phyloP scores from a whole-genome alignment of 805 yeast genomes.

The Metschnikowia arizonensis region DNA sequence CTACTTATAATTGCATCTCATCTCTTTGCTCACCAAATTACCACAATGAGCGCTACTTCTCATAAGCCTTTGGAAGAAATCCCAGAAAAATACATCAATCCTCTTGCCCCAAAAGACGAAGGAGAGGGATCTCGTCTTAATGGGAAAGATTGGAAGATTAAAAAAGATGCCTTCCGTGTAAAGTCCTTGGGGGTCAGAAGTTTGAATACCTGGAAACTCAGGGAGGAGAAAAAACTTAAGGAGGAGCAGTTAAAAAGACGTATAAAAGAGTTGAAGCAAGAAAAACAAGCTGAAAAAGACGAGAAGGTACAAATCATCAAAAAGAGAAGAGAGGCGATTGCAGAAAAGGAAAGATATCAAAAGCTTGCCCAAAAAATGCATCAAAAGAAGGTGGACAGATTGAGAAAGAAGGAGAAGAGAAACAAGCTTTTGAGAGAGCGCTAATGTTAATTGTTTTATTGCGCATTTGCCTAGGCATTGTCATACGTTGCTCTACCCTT shows the following conservation, averaged over 20 bases:
- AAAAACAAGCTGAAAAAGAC: conserved; percentile 59
- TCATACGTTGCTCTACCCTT: background rate
- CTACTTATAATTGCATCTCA: conserved; percentile 7
- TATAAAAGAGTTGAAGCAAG: conserved; percentile 70
- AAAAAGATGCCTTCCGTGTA: conserved; percentile 64
- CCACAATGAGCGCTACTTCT: conserved; percentile 31
- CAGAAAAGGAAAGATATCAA: conserved; percentile 85
- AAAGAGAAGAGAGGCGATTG: conserved; percentile 76
- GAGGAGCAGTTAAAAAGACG: conserved; percentile 66
- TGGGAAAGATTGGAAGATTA: conserved; percentile 71
- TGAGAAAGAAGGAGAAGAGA: conserved; percentile 89
- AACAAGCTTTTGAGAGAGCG: conserved; percentile 92
- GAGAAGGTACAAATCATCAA: conserved; percentile 54
- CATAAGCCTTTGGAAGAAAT: conserved; percentile 28
- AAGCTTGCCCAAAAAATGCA: conserved; percentile 82
- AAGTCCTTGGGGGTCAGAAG: conserved; percentile 54
- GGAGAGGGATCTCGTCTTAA: conserved; percentile 50
- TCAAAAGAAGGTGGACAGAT: conserved; percentile 83
- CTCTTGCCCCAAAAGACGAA: conserved; percentile 30
- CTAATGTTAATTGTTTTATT: conserved; percentile 22
- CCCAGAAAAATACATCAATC: conserved; percentile 35
- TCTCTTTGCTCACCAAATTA: conserved; percentile 2
- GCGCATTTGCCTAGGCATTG: background rate
- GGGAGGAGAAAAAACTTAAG: conserved; percentile 61
- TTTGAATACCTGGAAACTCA: conserved; percentile 55